Evolutionary conservation across 495 filamentous ascomycete genomes (phyloP).

Genomic region (Oleoguttula mirabilis): DNA sequence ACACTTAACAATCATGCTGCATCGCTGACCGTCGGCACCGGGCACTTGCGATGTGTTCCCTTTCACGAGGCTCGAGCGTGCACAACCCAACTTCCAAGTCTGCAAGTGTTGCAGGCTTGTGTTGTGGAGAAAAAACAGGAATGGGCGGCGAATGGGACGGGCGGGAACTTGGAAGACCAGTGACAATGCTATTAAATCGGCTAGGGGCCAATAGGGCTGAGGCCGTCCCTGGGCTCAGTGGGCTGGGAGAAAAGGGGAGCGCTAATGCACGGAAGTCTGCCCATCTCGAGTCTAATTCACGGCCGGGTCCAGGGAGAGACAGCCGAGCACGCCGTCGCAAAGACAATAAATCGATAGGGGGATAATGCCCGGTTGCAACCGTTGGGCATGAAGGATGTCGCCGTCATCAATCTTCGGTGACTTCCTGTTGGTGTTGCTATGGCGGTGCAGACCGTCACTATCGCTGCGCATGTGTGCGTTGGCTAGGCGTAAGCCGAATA

Average conservation of each 20-base stretch:
- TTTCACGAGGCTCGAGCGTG: no score
- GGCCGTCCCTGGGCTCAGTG: no score
- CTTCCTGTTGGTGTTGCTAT: conserved; percentile 9
- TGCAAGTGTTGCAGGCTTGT: no score
- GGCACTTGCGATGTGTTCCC: no score
- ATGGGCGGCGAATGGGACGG: no score
- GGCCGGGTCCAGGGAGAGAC: conserved; percentile 7
- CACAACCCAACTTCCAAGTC: no score
- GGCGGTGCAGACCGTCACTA: not conserved
- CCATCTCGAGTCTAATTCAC: not conserved
- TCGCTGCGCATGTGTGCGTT: not conserved
- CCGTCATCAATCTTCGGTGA: conserved; percentile 4
- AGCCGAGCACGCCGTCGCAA: conserved; percentile 4
- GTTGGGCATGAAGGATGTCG: conserved; percentile 4
- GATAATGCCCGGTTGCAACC: conserved; percentile 5
- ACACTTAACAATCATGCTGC: no score
- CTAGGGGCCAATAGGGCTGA: no score
- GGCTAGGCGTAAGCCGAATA: not conserved
- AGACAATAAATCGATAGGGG: conserved; percentile 8
- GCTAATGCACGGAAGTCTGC: conserved; percentile 5
- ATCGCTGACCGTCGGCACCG: no score
- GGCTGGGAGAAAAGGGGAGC: conserved; percentile 9
- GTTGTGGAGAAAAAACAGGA: no score
- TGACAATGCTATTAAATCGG: no score
- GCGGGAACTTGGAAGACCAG: no score